These are phyloP conservation scores for Claviceps sp. DNA, from an alignment of 2,329 filamentous ascomycete species.

Conservation along the genomic window DNA sequence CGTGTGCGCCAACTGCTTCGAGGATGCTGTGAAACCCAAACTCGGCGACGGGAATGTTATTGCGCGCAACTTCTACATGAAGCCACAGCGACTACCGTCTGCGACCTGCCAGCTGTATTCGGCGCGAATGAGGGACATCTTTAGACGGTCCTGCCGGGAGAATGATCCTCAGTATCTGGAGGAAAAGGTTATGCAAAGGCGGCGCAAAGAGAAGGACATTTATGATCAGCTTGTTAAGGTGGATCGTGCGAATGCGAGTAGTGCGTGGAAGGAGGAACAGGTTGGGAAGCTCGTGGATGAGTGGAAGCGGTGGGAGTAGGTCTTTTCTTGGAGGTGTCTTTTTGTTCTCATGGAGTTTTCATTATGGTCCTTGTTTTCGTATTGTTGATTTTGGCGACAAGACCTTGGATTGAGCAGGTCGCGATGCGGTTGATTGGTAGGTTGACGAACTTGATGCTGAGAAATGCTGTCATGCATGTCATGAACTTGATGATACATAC, in stretches of 20 bases:
- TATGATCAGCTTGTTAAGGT: constrained; percentile 37
- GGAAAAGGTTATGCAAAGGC: constrained; percentile 41
- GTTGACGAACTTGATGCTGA: not conserved
- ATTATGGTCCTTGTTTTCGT: not conserved
- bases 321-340: not conserved
- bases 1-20: constrained; percentile 78
- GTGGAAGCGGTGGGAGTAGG: constrained; percentile 44
- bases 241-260: constrained; percentile 20
- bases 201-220: constrained; percentile 45
- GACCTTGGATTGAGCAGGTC: no score
- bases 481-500: no score
- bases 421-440: no score
- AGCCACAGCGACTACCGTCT: constrained; percentile 39
- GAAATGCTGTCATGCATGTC: not conserved
- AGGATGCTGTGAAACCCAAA: constrained; percentile 62
- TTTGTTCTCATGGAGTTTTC: not conserved
- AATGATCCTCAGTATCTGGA: constrained; percentile 55
- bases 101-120: constrained; percentile 71
- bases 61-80: constrained; percentile 51
- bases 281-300: constrained; percentile 38
- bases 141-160: constrained; percentile 49
- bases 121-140: constrained; percentile 61
- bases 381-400: not conserved
- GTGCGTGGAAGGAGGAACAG: constrained; percentile 28
- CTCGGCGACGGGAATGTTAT: constrained; percentile 39